Evolutionary conservation across 352 stramenopile genomes (phyloP), one percentile per base, ranked within the genome.

Genomic region (Lagenidium sp.): DNA sequence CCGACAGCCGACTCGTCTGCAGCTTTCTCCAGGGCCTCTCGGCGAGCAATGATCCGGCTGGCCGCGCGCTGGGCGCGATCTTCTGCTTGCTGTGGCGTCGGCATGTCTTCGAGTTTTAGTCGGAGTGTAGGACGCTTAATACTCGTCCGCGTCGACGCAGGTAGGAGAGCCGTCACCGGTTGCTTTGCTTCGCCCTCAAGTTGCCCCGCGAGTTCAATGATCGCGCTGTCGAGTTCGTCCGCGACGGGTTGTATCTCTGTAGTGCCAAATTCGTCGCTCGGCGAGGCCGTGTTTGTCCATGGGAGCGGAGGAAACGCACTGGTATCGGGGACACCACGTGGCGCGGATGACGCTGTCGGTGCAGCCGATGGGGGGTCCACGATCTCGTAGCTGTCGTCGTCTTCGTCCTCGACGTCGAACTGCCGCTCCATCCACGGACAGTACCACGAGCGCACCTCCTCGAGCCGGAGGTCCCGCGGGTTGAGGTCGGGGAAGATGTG

Each of bases 81-180:
- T 54, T 93, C 81, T 2, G 81, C 81, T 63, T 93, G 75, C 35
- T 93, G 81, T 4, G 78, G 68, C 7, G 81, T 93, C 20, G 81
- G 81, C 81, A 93, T 93, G 25, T 90, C 78, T 55, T 93, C 81
- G 3, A 93, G 56, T 45, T 93, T 88, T 8, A 93, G 53, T 8
- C 76, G 68, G 29, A 93, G 49, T 24, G 75, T 63, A 16, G 79
- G 79, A 6, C 81, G 68, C 29, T 85, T 88, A 10, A 44, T n/a
- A n/a, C n/a, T n/a, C n/a, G n/a, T n/a, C n/a, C n/a, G n/a, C n/a
- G n/a, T n/a, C 19, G 47, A 39, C 5, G 31, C 18, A 3, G 19
- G n/a, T n/a, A n/a, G n/a, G n/a, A n/a, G n/a, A n/a, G n/a, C n/a
- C n/a, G n/a, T n/a, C n/a, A n/a, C n/a, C n/a, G n/a, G n/a, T n/a